Conservation (phyloP, 1,139 yeast species). For the Yamadazyma jaroonii region DNA sequence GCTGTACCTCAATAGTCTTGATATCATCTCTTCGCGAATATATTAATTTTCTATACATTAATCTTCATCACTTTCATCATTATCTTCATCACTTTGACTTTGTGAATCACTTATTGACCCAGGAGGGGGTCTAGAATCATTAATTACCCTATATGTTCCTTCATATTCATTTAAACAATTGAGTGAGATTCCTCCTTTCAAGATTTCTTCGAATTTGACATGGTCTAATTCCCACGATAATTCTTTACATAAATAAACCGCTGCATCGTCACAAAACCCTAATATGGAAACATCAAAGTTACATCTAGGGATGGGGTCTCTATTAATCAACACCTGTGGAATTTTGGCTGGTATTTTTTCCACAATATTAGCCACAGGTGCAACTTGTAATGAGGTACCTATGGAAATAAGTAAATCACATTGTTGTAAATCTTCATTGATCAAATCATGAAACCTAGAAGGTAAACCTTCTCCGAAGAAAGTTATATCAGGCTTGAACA, state of each 20-base stretch:
- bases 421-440: slow-evolving; percentile 54
- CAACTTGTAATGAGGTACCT: slow-evolving; percentile 93
- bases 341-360: slow-evolving; percentile 64
- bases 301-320: slow-evolving; percentile 73
- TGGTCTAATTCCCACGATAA: slow-evolving; percentile 73
- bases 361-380: slow-evolving; percentile 95
- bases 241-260: slow-evolving; percentile 57
- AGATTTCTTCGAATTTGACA: slow-evolving; percentile 2
- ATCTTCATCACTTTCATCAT: neutral
- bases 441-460: slow-evolving; percentile 59
- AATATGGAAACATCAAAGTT: slow-evolving; percentile 79
- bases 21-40: slow-evolving; percentile 2
- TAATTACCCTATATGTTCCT: slow-evolving; percentile 17
- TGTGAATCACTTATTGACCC: too few species aligned
- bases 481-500: slow-evolving; percentile 92
- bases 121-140: neutral
- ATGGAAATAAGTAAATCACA: slow-evolving; percentile 85
- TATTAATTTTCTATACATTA: neutral
- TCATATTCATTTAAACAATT: slow-evolving; percentile 19
- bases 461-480: slow-evolving; percentile 93
- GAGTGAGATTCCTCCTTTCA: neutral
- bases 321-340: slow-evolving; percentile 83
- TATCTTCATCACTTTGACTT: neutral
- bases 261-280: slow-evolving; percentile 88
- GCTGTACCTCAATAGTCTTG: too few species aligned